Conservation (phyloP, 768 basidiomycete genomes). For the Boletus barrowsii region DNA sequence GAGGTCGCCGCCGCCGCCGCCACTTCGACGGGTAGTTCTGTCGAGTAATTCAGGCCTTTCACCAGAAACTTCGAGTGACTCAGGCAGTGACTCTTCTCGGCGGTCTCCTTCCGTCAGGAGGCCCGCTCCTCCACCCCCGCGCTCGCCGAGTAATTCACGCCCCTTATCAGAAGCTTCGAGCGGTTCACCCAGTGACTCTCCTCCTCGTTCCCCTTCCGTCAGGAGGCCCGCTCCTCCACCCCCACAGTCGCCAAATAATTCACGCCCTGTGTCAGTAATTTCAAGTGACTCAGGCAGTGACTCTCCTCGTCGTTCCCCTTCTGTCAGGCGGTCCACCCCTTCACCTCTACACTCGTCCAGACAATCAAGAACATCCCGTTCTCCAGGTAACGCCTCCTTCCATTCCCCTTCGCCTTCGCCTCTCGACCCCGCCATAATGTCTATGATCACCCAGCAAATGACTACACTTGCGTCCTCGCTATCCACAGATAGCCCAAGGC, state of each 20-base stretch:
- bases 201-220: not conserved
- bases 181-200: not conserved
- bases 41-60: not conserved
- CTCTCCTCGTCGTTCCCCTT: no score
- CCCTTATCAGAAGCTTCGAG: not conserved
- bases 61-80: not conserved
- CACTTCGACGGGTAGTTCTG: not conserved
- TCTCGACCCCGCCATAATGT: not conserved
- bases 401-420: not conserved
- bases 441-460: not conserved
- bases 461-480: not conserved
- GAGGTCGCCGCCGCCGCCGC: not conserved
- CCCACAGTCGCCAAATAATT: no score
- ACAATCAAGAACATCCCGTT: not conserved
- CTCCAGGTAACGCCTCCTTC: not conserved
- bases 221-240: no score
- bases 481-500: not conserved
- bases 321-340: conserved; percentile 1
- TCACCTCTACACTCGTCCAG: conserved; percentile 1
- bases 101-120: not conserved
- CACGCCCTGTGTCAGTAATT: no score
- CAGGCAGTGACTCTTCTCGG: not conserved
- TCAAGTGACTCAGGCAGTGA: no score
- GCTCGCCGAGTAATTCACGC: not conserved
- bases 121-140: no score